phyloP scores from a whole-genome alignment of 768 basidiomycete species.

The Calvatia gigantea region DNA sequence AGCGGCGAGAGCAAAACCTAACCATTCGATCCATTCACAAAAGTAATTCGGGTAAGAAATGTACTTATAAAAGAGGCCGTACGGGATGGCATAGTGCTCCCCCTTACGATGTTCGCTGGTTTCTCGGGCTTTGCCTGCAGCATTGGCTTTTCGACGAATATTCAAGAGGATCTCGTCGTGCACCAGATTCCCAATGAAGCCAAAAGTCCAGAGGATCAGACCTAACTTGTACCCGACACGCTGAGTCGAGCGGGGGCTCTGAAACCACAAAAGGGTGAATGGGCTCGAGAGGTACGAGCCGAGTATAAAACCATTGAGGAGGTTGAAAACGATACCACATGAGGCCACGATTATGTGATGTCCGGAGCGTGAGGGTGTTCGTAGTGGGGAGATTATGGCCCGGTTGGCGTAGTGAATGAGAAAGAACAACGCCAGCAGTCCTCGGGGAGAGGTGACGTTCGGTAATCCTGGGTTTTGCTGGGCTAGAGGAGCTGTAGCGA shows the following conservation, averaged over 20 bases:
- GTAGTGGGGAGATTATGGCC: slow-evolving; percentile 72
- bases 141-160: slow-evolving; percentile 63
- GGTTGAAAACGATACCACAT: slow-evolving; percentile 60
- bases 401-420: slow-evolving; percentile 83
- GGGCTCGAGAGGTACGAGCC: slow-evolving; percentile 69
- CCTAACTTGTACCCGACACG: slow-evolving; percentile 59
- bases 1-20: slow-evolving; percentile 80
- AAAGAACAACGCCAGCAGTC: slow-evolving; percentile 55
- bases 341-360: slow-evolving; percentile 66
- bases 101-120: slow-evolving; percentile 14
- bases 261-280: slow-evolving; percentile 40
- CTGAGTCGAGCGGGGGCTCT: slow-evolving; percentile 21
- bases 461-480: slow-evolving; percentile 25
- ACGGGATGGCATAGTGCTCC: slow-evolving; percentile 77
- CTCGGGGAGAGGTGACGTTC: slow-evolving; percentile 36
- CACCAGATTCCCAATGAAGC: slow-evolving; percentile 74
- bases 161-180: slow-evolving; percentile 90
- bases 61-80: slow-evolving; percentile 69
- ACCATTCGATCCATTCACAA: slow-evolving; percentile 95
- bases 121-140: slow-evolving; percentile 5
- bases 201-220: slow-evolving; percentile 61
- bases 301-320: slow-evolving; percentile 66
- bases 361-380: slow-evolving; percentile 76
- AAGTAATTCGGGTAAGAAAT: slow-evolving; percentile 93
- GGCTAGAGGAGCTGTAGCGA: slow-evolving; percentile 47